phyloP scores from a whole-genome alignment of 108 stramenopile species.

The Skeletonema menzelii region DNA sequence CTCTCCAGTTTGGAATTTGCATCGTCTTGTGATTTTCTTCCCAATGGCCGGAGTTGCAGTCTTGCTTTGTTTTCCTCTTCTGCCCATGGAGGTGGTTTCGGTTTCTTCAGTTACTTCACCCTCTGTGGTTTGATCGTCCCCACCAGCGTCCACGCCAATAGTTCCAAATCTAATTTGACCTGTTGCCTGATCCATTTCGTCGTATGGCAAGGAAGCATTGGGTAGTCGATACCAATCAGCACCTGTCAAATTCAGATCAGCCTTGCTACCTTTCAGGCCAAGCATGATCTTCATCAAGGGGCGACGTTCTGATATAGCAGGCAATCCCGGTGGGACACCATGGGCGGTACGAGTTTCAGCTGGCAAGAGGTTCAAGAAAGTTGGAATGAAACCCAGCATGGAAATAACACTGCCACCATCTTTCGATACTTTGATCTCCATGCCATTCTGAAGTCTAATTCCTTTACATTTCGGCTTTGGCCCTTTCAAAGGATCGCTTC shows the following conservation, averaged over 20 bases:
- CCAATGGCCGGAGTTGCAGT: background rate
- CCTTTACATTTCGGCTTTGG: constrained; percentile 70
- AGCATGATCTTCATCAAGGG: constrained; percentile 82
- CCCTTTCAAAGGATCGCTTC: constrained; percentile 12
- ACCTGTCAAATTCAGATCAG: constrained; percentile 76
- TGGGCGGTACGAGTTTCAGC: constrained; percentile 65
- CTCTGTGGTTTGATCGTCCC: constrained; percentile 20
- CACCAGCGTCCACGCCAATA: constrained; percentile 56
- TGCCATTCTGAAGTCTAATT: constrained; percentile 45
- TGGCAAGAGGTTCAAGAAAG: constrained; percentile 74
- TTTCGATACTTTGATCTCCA: constrained; percentile 37
- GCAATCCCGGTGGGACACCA: constrained; percentile 76
- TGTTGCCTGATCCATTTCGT: constrained; percentile 69
- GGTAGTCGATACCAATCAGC: constrained; percentile 89
- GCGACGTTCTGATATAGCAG: constrained; percentile 78
- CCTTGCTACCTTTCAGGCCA: constrained; percentile 65
- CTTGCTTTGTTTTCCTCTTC: constrained; percentile 38
- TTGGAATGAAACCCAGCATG: constrained; percentile 76
- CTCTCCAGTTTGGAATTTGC: constrained; percentile 66
- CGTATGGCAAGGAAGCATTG: constrained; percentile 63
- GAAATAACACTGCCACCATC: constrained; percentile 61
- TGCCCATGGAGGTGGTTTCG: constrained; percentile 10
- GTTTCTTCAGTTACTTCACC: constrained; percentile 18
- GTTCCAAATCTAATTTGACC: constrained; percentile 61
- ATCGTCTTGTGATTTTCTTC: constrained; percentile 33